phyloP scores from a whole-genome alignment of 23 red algal genomes.

The Chondrus crispus region DNA sequence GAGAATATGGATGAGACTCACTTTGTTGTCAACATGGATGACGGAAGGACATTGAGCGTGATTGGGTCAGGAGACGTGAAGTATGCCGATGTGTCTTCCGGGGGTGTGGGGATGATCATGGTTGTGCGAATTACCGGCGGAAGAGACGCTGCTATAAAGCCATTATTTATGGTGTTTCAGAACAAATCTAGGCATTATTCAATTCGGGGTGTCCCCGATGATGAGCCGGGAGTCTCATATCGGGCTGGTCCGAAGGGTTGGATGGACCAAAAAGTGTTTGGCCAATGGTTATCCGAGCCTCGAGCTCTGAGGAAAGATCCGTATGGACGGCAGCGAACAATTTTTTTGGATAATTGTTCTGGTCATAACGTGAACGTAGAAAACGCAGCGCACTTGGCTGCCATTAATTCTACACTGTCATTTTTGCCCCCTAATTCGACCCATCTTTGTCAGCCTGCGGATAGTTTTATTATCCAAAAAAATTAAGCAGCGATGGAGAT shows the following conservation, averaged over 20 bases:
- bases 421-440: not conserved
- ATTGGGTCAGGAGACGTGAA: no score
- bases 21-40: no score
- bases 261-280: not conserved
- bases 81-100: no score
- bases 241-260: not conserved
- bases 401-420: not conserved
- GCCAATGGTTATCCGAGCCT: not conserved
- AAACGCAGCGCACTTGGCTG: not conserved
- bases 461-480: constrained; percentile 20
- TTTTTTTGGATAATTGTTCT: not conserved
- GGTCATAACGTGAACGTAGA: not conserved
- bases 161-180: not conserved
- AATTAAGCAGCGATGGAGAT: not conserved
- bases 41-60: no score
- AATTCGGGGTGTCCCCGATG: constrained; percentile 3
- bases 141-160: not conserved
- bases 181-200: not conserved
- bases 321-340: not conserved
- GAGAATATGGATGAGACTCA: no score
- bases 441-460: not conserved
- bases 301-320: not conserved
- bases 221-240: not conserved
- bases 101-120: no score
- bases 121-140: not conserved